Percentiles rank a stretch among this genome's conserved stretches.
Evolutionary conservation across 305 asterid genomes (phyloP).

Genomic region (Solanum chacoense): DNA sequence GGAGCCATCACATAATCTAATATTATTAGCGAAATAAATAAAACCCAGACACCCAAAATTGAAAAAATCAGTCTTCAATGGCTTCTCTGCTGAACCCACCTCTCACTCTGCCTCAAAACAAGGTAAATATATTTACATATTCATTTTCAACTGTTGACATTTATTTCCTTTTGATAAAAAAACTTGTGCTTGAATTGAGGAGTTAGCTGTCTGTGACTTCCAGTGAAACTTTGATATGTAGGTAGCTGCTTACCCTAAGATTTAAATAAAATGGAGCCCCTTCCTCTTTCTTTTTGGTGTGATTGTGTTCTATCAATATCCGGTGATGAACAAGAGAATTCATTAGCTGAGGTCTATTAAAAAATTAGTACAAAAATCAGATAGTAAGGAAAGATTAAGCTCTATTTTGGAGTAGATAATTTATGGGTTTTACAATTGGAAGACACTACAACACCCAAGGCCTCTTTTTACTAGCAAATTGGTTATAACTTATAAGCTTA

Average conservation of each 20-base stretch:
- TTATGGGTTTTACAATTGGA: background rate
- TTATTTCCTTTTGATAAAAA: background rate
- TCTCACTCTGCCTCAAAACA: conserved; percentile 16
- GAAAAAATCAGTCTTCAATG: conserved; percentile 15
- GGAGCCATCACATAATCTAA: background rate
- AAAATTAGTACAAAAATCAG: background rate
- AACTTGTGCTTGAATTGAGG: background rate
- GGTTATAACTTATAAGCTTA: background rate
- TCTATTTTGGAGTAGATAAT: background rate
- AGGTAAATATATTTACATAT: conserved; percentile 2
- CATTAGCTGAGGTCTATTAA: background rate
- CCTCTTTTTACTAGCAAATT: background rate
- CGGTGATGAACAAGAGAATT: background rate
- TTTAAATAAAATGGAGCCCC: background rate
- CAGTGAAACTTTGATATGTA: background rate
- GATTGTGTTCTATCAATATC: background rate
- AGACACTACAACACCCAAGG: background rate
- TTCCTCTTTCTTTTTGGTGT: background rate
- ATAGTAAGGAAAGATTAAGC: background rate
- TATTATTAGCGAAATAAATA: background rate
- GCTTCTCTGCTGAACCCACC: conserved; percentile 49
- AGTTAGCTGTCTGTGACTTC: background rate
- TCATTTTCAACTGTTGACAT: background rate
- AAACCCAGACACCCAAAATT: background rate
- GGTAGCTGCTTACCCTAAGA: background rate